phyloP scores from a whole-genome alignment of 192 early-diverging fungal species.

The Dissophora globulifera region DNA sequence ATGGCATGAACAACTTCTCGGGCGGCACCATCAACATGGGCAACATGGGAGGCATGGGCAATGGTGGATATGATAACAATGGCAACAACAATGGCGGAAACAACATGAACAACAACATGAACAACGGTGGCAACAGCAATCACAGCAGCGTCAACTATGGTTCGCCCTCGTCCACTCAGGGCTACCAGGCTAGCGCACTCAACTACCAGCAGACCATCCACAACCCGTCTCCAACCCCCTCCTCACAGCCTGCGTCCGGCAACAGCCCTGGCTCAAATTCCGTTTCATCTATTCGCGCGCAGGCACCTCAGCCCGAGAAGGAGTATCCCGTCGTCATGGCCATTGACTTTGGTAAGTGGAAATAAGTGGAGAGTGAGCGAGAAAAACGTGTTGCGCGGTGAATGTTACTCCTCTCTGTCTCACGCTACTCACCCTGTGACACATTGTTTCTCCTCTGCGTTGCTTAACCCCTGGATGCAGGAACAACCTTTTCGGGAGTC shows the following conservation, averaged over 20 bases:
- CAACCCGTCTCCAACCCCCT: slow-evolving; percentile 8
- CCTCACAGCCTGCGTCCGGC: slow-evolving; percentile 5
- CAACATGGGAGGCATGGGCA: slow-evolving; percentile 3
- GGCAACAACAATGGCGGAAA: slow-evolving; percentile 6
- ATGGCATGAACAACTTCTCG: slow-evolving; percentile 3
- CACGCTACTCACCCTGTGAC: slow-evolving; percentile 11
- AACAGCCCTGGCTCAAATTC: slow-evolving; percentile 11
- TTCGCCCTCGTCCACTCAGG: slow-evolving; percentile 16
- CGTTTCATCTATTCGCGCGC: slow-evolving; percentile 8
- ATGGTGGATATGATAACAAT: not conserved
- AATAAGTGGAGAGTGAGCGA: too few species aligned
- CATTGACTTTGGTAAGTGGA: slow-evolving; percentile 59
- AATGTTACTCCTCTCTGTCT: not conserved
- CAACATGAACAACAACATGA: slow-evolving; percentile 7
- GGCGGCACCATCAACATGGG: slow-evolving; percentile 5
- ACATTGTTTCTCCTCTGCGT: not conserved
- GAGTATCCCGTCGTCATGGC: slow-evolving; percentile 56
- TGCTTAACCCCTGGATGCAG: slow-evolving; percentile 38
- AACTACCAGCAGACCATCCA: slow-evolving; percentile 41
- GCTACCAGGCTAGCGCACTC: slow-evolving; percentile 23
- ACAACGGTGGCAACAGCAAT: too few species aligned
- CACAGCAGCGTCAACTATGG: too few species aligned
- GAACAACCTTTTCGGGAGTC: slow-evolving; percentile 57
- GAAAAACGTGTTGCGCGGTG: too few species aligned
- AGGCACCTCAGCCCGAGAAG: slow-evolving; percentile 31